Percentiles rank a stretch among this genome's conserved stretches.
These are phyloP conservation scores for Cymbidium sinense DNA, from an alignment of 106 monocot species.

Conservation along the genomic window DNA sequence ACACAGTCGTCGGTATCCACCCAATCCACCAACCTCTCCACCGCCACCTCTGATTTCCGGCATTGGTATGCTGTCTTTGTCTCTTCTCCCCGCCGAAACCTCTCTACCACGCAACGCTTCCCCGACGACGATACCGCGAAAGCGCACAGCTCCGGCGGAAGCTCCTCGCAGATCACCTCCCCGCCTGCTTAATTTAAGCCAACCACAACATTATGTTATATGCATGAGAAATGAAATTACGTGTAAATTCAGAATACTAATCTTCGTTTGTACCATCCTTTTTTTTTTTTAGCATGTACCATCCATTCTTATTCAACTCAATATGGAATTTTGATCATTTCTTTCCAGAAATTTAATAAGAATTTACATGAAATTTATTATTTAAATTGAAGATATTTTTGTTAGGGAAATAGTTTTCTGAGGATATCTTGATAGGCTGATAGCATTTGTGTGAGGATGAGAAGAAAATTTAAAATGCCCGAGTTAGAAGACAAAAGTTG, in stretches of 20 bases:
- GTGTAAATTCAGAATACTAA: background rate
- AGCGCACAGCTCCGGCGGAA: slow-evolving; percentile 65
- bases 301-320: no score
- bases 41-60: slow-evolving; percentile 52
- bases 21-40: slow-evolving; percentile 37
- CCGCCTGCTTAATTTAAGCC: background rate
- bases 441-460: no score
- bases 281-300: no score
- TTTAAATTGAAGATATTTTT: no score
- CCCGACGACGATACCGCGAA: slow-evolving; percentile 63
- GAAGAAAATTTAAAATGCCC: no score
- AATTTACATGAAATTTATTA: no score
- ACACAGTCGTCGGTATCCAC: slow-evolving; percentile 75
- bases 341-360: no score
- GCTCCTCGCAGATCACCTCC: slow-evolving; percentile 56
- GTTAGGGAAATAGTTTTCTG: no score
- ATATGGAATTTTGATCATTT: no score
- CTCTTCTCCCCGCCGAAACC: slow-evolving; percentile 8
- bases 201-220: background rate
- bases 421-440: no score
- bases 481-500: no score
- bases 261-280: no score
- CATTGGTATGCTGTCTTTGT: slow-evolving; percentile 43
- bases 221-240: background rate
- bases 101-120: slow-evolving; percentile 75